Evolutionary conservation across 2,329 filamentous ascomycete species (phyloP), one percentile per base, ranked within the genome.

Genomic region (Diaporthe sp.): DNA sequence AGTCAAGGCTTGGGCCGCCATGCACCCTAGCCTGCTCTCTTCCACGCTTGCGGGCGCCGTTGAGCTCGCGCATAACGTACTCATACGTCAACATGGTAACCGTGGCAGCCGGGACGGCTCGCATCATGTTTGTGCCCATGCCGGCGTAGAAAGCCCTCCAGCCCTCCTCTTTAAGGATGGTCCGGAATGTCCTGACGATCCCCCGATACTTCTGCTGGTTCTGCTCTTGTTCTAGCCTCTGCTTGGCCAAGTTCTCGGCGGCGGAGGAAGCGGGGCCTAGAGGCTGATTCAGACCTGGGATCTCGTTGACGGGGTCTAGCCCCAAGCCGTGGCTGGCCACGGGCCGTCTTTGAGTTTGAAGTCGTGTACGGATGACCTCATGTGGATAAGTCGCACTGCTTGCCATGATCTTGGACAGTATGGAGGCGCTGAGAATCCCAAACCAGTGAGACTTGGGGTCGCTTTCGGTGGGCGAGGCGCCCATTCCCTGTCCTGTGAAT

Each of bases 41-140:
- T 81, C 65, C 85, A 86, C 19, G 85, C 82, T 3, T 79, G 76
- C 78, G 85, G 85, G 82, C 81, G 72, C 83, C 81, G 75, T 88
- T 88, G 27, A 91, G 82, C 72, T 84, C 81, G 70, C 86, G 84
- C 90, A 91, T 91, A 66, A 88, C 85, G 78, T 93, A 97, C 85
- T 99, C 97, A 81, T 98, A 99, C 17, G 96, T 98, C 81, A 98
- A 88, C 93, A 99, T 97, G 4, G 97, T 99, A 35, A 97, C 98
- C 80, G 97, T 97, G 27, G 97, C 96, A 30, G 97, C 95, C 42
- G 97, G 97, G 17, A 99, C 93, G 10, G 97, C 97, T 73, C 97
- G 91, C 88, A 98, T 95, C 91, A 99, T 94, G 84, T 99, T 99
- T 65, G 96, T 98, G 50, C 97, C 97, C 88, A 99, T 95, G 47